Base-by-base conservation (phyloP, 1,284 basidiomycete species). In the Boletus sp. region DNA sequence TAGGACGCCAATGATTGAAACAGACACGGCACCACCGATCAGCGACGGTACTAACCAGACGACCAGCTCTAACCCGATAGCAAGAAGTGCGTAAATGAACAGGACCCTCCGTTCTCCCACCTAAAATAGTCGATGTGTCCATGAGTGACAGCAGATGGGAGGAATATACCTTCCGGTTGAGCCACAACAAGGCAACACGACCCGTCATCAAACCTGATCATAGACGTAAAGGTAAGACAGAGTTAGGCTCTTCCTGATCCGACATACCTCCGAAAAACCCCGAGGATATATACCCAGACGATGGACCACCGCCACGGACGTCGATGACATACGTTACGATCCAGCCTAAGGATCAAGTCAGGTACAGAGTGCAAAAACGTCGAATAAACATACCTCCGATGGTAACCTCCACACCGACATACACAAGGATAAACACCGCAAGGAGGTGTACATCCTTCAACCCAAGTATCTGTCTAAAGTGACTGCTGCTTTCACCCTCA, bases 331-430 rank as follows among this genome's bases (percentile, higher is more conserved):
- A 84, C 2, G 81, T 83, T 25, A 84, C 83, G 53, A 80, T 83
- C 83, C 83, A 83, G 1, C 81, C 81, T 82, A 49, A 33, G 27
- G 19, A 25, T 60, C 21, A 31, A 49, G 52, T 57, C 17, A 19
- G 23, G 21, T 1, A n/a, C 17, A 19, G 6, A 9, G n/a, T 44
- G 25, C 23, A 16, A 16, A 44, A 23, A 47, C 6, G 4, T 13
- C 57, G 37, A 25, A 23, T 1, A 56, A 33, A 56, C 63, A 47
- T 65, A 81, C 80, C 81, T 62, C 82, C 83, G 17, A 86, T 69
- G 2, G 83, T 83, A n/a, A 86, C 83, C 65, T 87, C 84, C 7
- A 80, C 76, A 3, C 86, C 86, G 13, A 87, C 83, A 61, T 86
- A 86, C 21, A 85, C 78, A 33, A 85, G 74, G 21, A 78, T 71